Base-by-base conservation (phyloP, 176 grass and related monocot species). In the Avena insularis region DNA sequence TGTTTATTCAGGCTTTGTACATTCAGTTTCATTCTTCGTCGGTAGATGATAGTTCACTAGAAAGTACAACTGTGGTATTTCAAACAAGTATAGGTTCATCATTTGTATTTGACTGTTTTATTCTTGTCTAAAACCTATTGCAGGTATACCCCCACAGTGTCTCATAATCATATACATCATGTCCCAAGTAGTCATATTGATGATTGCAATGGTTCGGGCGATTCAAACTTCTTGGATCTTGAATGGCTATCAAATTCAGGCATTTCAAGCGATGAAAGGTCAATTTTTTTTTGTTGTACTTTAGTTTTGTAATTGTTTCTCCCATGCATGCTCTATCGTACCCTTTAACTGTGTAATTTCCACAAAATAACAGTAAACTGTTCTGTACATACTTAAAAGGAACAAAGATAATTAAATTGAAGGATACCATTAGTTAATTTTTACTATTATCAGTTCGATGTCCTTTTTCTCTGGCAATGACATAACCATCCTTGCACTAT, bases 171-270 rank as follows among this genome's bases (percentile, higher is more conserved):
- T 59, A 21, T 69, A 43, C 51, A 77, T 68, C 68, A 61, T 61
- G 62, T 69, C 49, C 59, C 59, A 76, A 75, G 20, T 53, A 38
- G 29, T 59, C 59, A 61, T 77, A 19, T n/a, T 87, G 36, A 84
- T 12, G 40, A 57, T 84, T 12, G 0, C 68, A 66, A 84, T 79
- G 66, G 48, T 69, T 88, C 89, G 20, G 81, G 89, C 27, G 85
- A 88, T 76, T 91, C 89, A 62, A 91, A 91, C 69, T 91, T 91
- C 71, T 61, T 91, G 76, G 85, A 91, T 91, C 59, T 53, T 80
- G 89, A 88, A 59, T 91, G 85, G 36, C 81, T 91, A 33, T 88
- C 89, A 64, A 66, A 81, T 84, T 91, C 89, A 74, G 89, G 75
- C 72, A 73, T 84, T 82, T 91, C 81, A 23, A 87, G 85, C 23